Conservation (phyloP, 1,139 yeast genomes). For the Lodderomyces elongisporus region DNA sequence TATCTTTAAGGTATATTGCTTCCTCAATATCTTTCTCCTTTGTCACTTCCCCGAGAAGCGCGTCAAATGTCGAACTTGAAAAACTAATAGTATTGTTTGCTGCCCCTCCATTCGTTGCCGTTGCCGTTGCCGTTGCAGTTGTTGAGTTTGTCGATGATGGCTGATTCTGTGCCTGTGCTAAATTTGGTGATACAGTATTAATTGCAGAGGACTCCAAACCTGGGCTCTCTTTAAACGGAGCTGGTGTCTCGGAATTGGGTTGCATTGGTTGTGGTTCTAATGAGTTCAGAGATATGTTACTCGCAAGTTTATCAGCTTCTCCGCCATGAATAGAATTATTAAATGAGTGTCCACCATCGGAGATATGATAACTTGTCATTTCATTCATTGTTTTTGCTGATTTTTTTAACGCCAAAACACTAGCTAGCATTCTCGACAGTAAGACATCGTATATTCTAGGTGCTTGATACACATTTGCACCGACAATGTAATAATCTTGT, state of each 20-base stretch:
- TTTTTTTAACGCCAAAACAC: conserved; percentile 33
- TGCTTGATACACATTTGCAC: conserved; percentile 90
- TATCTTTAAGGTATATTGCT: conserved; percentile 32
- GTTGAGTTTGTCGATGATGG: no score
- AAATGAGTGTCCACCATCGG: conserved; percentile 37
- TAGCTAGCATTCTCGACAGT: conserved; percentile 34
- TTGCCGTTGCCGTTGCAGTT: no score
- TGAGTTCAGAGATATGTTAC: conserved; percentile 5
- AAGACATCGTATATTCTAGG: conserved; percentile 50
- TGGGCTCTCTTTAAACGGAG: conserved; percentile 17
- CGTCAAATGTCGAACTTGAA: conserved; percentile 30
- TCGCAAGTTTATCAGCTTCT: conserved; percentile 6
- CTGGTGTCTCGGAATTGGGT: conserved; percentile 16
- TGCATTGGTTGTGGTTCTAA: no score
- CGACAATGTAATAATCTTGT: conserved; percentile 77
- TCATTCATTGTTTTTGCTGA: conserved; percentile 31
- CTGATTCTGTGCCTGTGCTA: neutral
- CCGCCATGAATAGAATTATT: conserved; percentile 12
- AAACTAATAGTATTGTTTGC: conserved; percentile 13
- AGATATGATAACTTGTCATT: conserved; percentile 31
- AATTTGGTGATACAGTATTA: conserved; percentile 3
- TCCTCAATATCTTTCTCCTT: conserved; percentile 15
- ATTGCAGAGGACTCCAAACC: conserved; percentile 15
- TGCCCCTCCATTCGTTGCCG: no score
- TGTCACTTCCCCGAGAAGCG: conserved; percentile 23